Evolutionary conservation across 2,329 filamentous ascomycete species (phyloP).

Genomic region (Metarhizium rileyi): DNA sequence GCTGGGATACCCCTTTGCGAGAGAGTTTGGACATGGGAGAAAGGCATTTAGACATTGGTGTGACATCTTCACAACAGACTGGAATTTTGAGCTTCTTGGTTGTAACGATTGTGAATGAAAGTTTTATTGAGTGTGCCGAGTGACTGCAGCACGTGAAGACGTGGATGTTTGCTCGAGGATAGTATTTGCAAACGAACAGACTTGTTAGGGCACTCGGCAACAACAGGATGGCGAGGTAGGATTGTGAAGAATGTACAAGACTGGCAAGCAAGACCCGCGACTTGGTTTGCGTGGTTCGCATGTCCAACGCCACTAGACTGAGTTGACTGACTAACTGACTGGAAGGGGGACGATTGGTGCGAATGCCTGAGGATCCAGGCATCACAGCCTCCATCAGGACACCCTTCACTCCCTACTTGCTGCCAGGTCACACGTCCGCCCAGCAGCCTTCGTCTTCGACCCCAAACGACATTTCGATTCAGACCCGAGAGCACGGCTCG

Average conservation of each 20-base stretch:
- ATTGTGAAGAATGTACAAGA: not conserved
- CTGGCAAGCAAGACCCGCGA: too few species aligned
- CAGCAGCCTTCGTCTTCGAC: constrained; percentile 9
- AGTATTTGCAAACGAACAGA: not conserved
- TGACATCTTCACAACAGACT: constrained; percentile 15
- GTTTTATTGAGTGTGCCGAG: not conserved
- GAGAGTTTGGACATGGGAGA: constrained; percentile 12
- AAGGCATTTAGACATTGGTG: constrained; percentile 15
- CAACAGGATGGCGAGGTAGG: not conserved
- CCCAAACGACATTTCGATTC: constrained; percentile 13
- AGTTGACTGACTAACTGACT: not conserved
- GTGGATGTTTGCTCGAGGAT: not conserved
- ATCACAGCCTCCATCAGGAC: not conserved
- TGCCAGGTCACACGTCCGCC: constrained; percentile 3
- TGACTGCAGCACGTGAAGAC: not conserved
- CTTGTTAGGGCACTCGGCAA: not conserved
- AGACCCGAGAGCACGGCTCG: constrained; percentile 2
- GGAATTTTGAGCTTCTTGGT: too few species aligned
- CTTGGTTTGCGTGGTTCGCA: not conserved
- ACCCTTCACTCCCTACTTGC: not conserved
- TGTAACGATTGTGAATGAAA: too few species aligned
- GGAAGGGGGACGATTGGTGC: not conserved
- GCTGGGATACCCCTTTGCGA: constrained; percentile 24
- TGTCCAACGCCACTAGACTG: not conserved
- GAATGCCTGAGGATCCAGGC: constrained; percentile 18